A percentile compares a stretch with the other conserved stretches of the same genome.
Conservation (phyloP, 495 filamentous ascomycete genomes). For the Penicillium paxilli region DNA sequence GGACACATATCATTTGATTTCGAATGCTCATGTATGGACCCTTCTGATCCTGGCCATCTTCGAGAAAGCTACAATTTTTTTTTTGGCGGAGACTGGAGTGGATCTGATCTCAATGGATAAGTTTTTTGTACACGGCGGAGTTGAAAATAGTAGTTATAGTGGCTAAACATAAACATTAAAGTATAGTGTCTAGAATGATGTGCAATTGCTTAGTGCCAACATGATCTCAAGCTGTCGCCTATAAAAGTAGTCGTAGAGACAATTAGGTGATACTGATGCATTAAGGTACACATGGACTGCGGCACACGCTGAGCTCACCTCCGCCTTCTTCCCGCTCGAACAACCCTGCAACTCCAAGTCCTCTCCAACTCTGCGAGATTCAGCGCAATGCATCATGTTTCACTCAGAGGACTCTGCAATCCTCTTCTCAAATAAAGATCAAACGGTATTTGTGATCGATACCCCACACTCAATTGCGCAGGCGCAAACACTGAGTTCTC, state of each 20-base stretch:
- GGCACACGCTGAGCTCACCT: too few relatives aligned
- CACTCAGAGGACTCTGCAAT: constrained; percentile 27
- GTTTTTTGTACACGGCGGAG: background rate
- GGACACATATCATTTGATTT: background rate
- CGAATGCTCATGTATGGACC: background rate
- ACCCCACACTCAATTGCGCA: constrained; percentile 61
- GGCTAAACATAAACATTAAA: too few relatives aligned
- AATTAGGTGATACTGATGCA: too few relatives aligned
- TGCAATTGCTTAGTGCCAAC: too few relatives aligned
- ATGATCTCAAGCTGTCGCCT: too few relatives aligned
- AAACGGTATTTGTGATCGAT: constrained; percentile 57
- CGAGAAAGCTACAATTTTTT: background rate
- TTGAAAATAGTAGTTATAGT: too few relatives aligned
- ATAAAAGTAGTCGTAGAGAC: too few relatives aligned
- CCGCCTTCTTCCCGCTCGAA: too few relatives aligned
- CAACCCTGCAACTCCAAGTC: background rate
- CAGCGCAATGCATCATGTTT: background rate
- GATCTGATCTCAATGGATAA: background rate
- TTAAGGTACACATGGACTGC: too few relatives aligned
- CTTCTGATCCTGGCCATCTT: background rate
- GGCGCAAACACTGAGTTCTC: constrained; percentile 28
- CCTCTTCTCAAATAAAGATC: constrained; percentile 49
- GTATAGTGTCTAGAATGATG: too few relatives aligned
- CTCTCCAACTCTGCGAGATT: too few relatives aligned
- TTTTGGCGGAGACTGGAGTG: background rate